Conservation (phyloP, 495 filamentous ascomycete species). For the Cryomyces minteri region DNA sequence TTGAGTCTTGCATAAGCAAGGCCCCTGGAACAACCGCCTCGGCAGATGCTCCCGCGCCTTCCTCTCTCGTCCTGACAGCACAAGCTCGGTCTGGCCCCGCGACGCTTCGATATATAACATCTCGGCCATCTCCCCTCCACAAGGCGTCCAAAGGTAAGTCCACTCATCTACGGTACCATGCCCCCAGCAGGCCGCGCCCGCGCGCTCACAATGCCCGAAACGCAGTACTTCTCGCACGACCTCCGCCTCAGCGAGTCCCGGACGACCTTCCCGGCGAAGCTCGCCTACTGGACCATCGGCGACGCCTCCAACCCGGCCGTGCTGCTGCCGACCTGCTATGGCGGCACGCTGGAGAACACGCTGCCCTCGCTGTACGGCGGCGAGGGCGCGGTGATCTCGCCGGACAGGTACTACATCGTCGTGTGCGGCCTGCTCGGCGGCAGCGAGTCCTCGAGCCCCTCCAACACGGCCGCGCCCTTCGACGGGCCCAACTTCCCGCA, state of each 20-base stretch:
- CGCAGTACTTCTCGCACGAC: slow-evolving; percentile 8
- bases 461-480: slow-evolving; percentile 7
- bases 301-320: slow-evolving; percentile 10
- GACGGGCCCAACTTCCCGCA: slow-evolving; percentile 11
- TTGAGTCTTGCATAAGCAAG: too few species aligned
- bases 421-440: slow-evolving; percentile 11
- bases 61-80: too few species aligned
- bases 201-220: slow-evolving; percentile 7
- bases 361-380: slow-evolving; percentile 12
- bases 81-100: too few species aligned
- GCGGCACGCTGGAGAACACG: slow-evolving; percentile 9
- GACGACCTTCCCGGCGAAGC: slow-evolving; percentile 7
- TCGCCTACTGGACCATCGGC: slow-evolving; percentile 15
- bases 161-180: too few species aligned
- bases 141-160: too few species aligned
- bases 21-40: too few species aligned
- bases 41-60: too few species aligned
- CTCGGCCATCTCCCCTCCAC: too few species aligned
- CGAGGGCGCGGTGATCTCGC: slow-evolving; percentile 1
- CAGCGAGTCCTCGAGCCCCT: slow-evolving; percentile 12
- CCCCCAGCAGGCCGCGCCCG: too few species aligned
- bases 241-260: slow-evolving; percentile 10
- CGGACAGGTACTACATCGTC: slow-evolving; percentile 13
- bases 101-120: too few species aligned
- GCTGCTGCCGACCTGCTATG: slow-evolving; percentile 13